phyloP scores from a whole-genome alignment of 148 eudicot genomes.

The Fagopyrum tataricum region DNA sequence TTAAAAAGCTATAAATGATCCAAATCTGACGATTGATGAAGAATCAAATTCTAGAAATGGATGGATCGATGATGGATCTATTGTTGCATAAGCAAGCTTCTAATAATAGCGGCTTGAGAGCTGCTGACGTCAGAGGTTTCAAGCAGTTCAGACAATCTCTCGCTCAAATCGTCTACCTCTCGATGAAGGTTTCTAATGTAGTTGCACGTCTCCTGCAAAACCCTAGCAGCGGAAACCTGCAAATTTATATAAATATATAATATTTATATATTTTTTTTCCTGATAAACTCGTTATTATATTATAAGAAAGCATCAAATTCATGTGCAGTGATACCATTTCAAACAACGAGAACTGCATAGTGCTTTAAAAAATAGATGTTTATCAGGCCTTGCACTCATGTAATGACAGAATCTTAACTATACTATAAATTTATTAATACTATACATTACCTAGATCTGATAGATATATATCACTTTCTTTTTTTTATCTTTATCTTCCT shows the following conservation, averaged over 20 bases:
- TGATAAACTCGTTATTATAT: neutral
- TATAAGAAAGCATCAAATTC: constrained; percentile 6
- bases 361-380: neutral
- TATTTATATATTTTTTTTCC: neutral
- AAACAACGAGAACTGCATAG: constrained; percentile 10
- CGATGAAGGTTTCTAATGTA: constrained; percentile 39
- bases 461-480: neutral
- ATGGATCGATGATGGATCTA: constrained; percentile 9
- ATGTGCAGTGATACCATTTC: constrained; percentile 13
- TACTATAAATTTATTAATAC: neutral
- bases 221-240: constrained; percentile 31
- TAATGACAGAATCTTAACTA: neutral
- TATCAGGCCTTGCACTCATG: constrained; percentile 8
- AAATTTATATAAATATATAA: neutral
- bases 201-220: constrained; percentile 41
- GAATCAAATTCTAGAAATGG: neutral
- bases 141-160: constrained; percentile 31
- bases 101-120: constrained; percentile 18
- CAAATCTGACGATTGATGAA: neutral
- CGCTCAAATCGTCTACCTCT: constrained; percentile 46
- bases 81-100: constrained; percentile 20
- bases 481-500: neutral
- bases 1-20: neutral
- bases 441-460: neutral
- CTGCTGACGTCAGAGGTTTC: constrained; percentile 21